Evolutionary conservation across 345 rosid species (phyloP).

Genomic region (Lepidium aucheri): DNA sequence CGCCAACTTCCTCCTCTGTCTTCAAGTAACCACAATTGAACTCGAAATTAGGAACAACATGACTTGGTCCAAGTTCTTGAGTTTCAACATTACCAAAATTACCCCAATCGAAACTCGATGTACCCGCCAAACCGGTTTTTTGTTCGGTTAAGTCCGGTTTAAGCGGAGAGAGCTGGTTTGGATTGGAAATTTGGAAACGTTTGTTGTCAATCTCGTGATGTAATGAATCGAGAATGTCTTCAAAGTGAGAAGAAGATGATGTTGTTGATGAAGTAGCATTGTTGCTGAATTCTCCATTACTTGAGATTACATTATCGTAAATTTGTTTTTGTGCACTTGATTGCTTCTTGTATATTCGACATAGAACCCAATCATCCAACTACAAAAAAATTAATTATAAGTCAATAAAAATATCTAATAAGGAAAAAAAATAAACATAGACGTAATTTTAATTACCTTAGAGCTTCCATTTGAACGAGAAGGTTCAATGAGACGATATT

Average conservation of each 20-base stretch:
- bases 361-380: conserved; percentile 96
- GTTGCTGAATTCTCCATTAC: conserved; percentile 49
- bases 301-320: conserved; percentile 20
- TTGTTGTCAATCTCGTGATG: conserved; percentile 41
- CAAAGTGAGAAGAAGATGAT: conserved; percentile 60
- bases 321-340: conserved; percentile 47
- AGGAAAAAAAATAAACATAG: too few species aligned
- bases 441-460: too few species aligned
- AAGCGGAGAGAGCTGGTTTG: conserved; percentile 7
- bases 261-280: conserved; percentile 38
- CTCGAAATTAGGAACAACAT: conserved; percentile 24
- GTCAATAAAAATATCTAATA: too few species aligned
- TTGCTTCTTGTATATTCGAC: conserved; percentile 87
- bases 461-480: conserved; percentile 51
- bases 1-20: conserved; percentile 27
- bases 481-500: conserved; percentile 65
- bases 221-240: conserved; percentile 45
- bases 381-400: conserved; percentile 6
- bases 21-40: conserved; percentile 25
- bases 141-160: conserved; percentile 36
- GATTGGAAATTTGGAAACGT: conserved; percentile 17
- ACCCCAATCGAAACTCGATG: conserved; percentile 46
- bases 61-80: conserved; percentile 27
- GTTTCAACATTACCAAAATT: conserved; percentile 14
- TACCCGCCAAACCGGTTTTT: conserved; percentile 24